These are phyloP conservation scores for Epichloe hybrida DNA, from an alignment of 2,329 filamentous ascomycete genomes.

Conservation along the genomic window DNA sequence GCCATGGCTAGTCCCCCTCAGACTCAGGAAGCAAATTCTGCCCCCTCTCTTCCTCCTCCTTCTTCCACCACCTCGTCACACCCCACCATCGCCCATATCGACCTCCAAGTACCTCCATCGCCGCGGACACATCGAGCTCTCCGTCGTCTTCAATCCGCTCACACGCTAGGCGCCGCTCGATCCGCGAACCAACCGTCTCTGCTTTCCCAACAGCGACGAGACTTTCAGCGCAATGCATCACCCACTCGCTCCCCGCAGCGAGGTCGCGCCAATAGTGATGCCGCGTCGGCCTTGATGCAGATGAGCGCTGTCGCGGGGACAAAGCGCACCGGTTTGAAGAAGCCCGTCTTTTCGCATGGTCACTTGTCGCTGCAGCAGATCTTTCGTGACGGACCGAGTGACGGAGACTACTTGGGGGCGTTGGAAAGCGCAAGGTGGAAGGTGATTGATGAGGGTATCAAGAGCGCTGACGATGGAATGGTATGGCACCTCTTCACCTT, in stretches of 20 bases:
- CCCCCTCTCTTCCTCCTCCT: background rate
- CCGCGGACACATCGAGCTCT: constrained; percentile 54
- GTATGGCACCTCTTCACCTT: constrained; percentile 27
- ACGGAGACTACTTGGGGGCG: constrained; percentile 52
- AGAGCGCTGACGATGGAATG: constrained; percentile 70
- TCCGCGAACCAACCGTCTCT: constrained; percentile 37
- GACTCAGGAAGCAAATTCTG: constrained; percentile 1
- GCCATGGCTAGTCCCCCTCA: constrained; percentile 8
- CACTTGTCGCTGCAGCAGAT: constrained; percentile 57
- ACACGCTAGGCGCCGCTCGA: constrained; percentile 45
- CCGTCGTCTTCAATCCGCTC: constrained; percentile 63
- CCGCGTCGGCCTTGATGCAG: constrained; percentile 29
- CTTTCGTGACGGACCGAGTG: constrained; percentile 65
- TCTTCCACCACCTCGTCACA: background rate
- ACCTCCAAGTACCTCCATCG: constrained; percentile 43
- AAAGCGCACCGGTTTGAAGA: constrained; percentile 27
- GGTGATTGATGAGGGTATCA: constrained; percentile 62
- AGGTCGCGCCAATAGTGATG: constrained; percentile 61
- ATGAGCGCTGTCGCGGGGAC: constrained; percentile 22
- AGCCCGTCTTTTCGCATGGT: constrained; percentile 36
- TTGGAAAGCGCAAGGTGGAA: constrained; percentile 60
- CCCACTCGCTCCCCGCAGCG: constrained; percentile 37
- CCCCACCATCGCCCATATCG: constrained; percentile 16
- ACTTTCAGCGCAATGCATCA: constrained; percentile 25
- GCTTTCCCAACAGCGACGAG: constrained; percentile 49